Percentiles rank a stretch among this genome's conserved stretches.
These are phyloP conservation scores for Aleurites moluccanus DNA, from an alignment of 441 rosid species.

Conservation along the genomic window DNA sequence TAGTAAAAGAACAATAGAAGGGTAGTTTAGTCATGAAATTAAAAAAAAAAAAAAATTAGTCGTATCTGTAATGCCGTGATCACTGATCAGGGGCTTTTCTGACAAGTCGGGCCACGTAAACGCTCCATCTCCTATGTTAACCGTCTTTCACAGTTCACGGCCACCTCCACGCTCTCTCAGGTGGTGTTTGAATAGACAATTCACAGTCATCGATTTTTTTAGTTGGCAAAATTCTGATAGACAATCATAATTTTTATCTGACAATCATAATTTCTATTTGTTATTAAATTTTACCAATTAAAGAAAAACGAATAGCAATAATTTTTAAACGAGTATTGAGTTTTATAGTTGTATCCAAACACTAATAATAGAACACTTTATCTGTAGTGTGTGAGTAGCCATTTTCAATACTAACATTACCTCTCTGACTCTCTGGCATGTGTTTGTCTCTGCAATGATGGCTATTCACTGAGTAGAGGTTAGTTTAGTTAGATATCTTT, in stretches of 20 bases:
- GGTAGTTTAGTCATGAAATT: slow-evolving; percentile 36
- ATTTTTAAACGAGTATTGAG: no score
- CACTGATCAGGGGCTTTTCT: slow-evolving; percentile 38
- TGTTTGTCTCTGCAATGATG: slow-evolving; percentile 29
- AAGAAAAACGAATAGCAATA: no score
- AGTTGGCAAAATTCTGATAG: no score
- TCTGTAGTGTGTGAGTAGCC: not conserved
- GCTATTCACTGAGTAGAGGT: slow-evolving; percentile 40
- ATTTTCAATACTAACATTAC: not conserved
- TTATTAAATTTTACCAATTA: no score
- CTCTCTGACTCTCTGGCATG: not conserved
- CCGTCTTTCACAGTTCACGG: slow-evolving; percentile 1
- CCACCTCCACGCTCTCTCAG: not conserved
- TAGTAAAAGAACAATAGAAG: slow-evolving; percentile 3
- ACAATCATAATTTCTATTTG: no score
- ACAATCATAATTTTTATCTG: no score
- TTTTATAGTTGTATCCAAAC: no score
- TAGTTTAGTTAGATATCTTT: slow-evolving; percentile 16
- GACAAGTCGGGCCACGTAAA: slow-evolving; percentile 34
- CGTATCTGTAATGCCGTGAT: slow-evolving; percentile 35
- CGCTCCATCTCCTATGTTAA: slow-evolving; percentile 12
- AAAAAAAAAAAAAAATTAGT: no score
- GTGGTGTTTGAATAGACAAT: no score
- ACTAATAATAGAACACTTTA: not conserved
- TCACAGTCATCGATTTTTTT: no score